Conservation (phyloP, 768 basidiomycete genomes). For the Albatrellus ellisii region DNA sequence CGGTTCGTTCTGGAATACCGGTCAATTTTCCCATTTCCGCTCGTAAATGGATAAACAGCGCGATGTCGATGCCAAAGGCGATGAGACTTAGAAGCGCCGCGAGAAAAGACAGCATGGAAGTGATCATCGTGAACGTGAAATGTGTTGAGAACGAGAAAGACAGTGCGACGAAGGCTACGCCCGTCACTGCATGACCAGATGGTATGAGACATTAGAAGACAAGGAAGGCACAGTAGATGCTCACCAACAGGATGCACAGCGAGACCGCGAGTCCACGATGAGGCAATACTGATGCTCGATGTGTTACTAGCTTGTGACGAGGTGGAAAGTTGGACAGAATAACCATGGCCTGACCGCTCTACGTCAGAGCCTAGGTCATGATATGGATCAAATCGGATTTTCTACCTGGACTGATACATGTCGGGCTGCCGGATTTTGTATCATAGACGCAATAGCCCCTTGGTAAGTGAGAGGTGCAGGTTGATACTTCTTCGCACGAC, state of each 20-base stretch:
- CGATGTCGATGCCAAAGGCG: constrained; percentile 68
- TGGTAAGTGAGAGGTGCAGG: not conserved
- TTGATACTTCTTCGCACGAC: not conserved
- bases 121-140: constrained; percentile 28
- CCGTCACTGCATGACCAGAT: constrained; percentile 33
- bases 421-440: constrained; percentile 26
- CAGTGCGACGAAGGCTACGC: constrained; percentile 50
- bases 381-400: not conserved
- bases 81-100: constrained; percentile 56
- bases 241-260: constrained; percentile 65
- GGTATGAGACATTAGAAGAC: not conserved
- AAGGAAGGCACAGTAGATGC: not conserved
- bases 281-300: constrained; percentile 27
- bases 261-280: constrained; percentile 62
- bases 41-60: constrained; percentile 49
- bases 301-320: constrained; percentile 13
- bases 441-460: constrained; percentile 54
- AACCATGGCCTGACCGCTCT: constrained; percentile 35
- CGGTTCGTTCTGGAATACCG: constrained; percentile 31
- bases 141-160: constrained; percentile 48
- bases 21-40: constrained; percentile 40
- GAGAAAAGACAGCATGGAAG: constrained; percentile 45
- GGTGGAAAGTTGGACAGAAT: constrained; percentile 30
- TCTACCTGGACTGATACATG: constrained; percentile 37
- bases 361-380: constrained; percentile 1